These are phyloP conservation scores for Trametes sanguinea DNA, from an alignment of 768 basidiomycete species.

Conservation along the genomic window DNA sequence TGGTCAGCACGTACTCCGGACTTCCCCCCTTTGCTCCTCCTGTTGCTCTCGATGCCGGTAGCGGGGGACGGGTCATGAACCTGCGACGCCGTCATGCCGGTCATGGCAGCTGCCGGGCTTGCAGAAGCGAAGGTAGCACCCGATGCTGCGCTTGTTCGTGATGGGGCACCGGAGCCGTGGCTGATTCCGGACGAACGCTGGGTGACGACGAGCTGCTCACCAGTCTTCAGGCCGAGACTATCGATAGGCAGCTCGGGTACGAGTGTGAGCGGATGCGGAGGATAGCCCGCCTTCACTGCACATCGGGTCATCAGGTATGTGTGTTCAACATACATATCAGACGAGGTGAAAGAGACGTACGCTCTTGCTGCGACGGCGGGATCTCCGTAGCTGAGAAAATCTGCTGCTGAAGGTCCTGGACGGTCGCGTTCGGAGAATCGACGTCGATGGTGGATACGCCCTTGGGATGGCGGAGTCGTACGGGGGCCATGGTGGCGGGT, in stretches of 20 bases:
- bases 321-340: not conserved
- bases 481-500: slow-evolving; percentile 53
- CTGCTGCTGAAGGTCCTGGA: slow-evolving; percentile 74
- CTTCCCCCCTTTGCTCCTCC: slow-evolving; percentile 35
- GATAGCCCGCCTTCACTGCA: slow-evolving; percentile 83
- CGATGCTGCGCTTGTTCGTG: slow-evolving; percentile 5
- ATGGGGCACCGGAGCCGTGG: slow-evolving; percentile 6
- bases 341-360: slow-evolving; percentile 34
- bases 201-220: slow-evolving; percentile 87
- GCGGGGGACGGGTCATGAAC: slow-evolving; percentile 20
- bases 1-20: slow-evolving; percentile 60
- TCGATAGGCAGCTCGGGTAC: slow-evolving; percentile 74
- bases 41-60: slow-evolving; percentile 20
- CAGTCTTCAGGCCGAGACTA: slow-evolving; percentile 71
- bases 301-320: not conserved
- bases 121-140: slow-evolving; percentile 21
- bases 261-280: slow-evolving; percentile 70
- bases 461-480: slow-evolving; percentile 84
- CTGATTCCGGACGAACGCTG: slow-evolving; percentile 32
- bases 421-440: slow-evolving; percentile 55
- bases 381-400: slow-evolving; percentile 72
- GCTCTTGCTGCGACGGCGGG: slow-evolving; percentile 70
- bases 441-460: slow-evolving; percentile 80
- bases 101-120: slow-evolving; percentile 27
- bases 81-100: slow-evolving; percentile 29